Conservation (phyloP, 495 filamentous ascomycete genomes). For the Aspergillus funiculosus region DNA sequence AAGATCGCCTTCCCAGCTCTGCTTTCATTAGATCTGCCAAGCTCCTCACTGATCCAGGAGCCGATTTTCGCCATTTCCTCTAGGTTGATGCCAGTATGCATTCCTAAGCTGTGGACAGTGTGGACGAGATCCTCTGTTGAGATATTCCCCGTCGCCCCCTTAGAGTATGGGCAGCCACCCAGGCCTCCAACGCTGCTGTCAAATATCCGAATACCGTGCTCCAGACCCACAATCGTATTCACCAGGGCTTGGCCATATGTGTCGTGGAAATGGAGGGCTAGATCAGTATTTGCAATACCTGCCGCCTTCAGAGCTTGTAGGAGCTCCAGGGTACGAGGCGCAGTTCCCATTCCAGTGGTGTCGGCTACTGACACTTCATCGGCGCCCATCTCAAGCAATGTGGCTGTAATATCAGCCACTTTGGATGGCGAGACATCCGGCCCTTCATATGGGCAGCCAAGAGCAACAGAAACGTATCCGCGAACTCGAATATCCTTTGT, state of each 20-base stretch:
- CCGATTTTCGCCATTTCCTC: slow-evolving; percentile 77
- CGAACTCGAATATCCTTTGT: slow-evolving; percentile 67
- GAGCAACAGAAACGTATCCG: slow-evolving; percentile 90
- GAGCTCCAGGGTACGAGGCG: slow-evolving; percentile 66
- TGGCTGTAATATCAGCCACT: slow-evolving; percentile 78
- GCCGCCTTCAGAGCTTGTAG: slow-evolving; percentile 65
- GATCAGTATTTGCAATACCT: slow-evolving; percentile 69
- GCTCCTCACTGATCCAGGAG: slow-evolving; percentile 78
- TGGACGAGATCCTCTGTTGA: slow-evolving; percentile 91
- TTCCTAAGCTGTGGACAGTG: slow-evolving; percentile 78
- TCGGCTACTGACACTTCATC: slow-evolving; percentile 93
- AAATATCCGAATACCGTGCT: slow-evolving; percentile 84
- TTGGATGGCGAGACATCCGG: slow-evolving; percentile 68
- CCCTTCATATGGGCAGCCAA: slow-evolving; percentile 93
- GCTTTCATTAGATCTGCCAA: slow-evolving; percentile 71
- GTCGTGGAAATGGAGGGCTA: slow-evolving; percentile 94
- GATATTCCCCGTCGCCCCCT: slow-evolving; percentile 92
- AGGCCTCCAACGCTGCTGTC: slow-evolving; percentile 86
- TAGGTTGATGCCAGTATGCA: slow-evolving; percentile 81
- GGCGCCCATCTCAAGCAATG: slow-evolving; percentile 86
- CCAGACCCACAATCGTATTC: slow-evolving; percentile 79
- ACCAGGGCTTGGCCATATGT: slow-evolving; percentile 94
- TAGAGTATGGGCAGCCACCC: slow-evolving; percentile 89
- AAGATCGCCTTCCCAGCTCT: slow-evolving; percentile 73
- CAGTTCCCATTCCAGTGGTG: slow-evolving; percentile 95